Conservation (phyloP, 177 flowering plant species). For the Vitis hybrid region DNA sequence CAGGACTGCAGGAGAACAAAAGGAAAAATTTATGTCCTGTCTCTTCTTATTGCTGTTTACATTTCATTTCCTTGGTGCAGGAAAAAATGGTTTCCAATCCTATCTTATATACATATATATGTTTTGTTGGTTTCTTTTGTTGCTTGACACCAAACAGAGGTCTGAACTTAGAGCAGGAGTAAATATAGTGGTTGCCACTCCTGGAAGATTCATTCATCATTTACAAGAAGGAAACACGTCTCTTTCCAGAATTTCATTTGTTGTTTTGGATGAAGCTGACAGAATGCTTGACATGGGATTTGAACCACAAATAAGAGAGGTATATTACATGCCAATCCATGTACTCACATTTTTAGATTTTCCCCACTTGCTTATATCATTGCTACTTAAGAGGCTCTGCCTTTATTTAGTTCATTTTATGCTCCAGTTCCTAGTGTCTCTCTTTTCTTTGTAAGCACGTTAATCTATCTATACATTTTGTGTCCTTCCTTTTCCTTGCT, state of each 20-base stretch:
- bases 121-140: slow-evolving; percentile 7
- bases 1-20: background rate
- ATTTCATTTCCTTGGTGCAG: background rate
- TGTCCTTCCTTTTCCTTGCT: background rate
- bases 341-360: background rate
- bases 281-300: slow-evolving; percentile 84
- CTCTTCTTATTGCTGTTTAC: background rate
- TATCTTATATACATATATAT: background rate
- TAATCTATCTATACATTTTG: background rate
- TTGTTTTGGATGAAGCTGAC: slow-evolving; percentile 75
- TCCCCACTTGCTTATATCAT: background rate
- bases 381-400: background rate
- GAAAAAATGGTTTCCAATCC: background rate
- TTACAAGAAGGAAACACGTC: slow-evolving; percentile 58
- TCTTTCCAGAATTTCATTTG: slow-evolving; percentile 54
- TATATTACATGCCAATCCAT: slow-evolving; percentile 10
- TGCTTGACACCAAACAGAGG: slow-evolving; percentile 37
- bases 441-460: background rate
- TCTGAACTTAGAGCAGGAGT: slow-evolving; percentile 63
- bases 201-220: slow-evolving; percentile 72
- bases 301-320: slow-evolving; percentile 77
- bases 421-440: background rate
- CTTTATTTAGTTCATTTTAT: background rate
- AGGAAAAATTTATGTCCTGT: background rate
- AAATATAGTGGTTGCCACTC: slow-evolving; percentile 66